Evolutionary conservation across 2,329 filamentous ascomycete species (phyloP), one percentile per base, ranked within the genome.

Genomic region (Penicillium sp.): DNA sequence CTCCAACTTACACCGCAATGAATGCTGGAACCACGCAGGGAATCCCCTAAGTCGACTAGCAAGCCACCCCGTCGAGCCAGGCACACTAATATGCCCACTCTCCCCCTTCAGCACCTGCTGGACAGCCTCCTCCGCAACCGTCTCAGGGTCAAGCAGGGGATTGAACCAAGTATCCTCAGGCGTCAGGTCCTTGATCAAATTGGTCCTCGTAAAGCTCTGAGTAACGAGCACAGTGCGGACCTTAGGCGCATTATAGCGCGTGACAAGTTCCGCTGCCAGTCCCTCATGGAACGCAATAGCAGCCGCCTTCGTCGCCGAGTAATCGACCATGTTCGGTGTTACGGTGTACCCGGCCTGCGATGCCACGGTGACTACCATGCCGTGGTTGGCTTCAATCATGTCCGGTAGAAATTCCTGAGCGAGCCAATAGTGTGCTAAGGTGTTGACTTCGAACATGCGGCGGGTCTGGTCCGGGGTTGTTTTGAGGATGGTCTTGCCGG

Each of bases 291-390:
- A 86, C 2, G 83, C 75, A 19, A 88, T 68, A 1, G 85, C 81
- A 0, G 84, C 86, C 1, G 86, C 81, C 73, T 91, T 91, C 59
- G 80, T 82, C 7, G 83, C 79, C 2, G 79, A 77, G 72, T 91
- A 91, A 72, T 90, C 86, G 35, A 86, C 81, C 78, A 89, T 81
- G 61, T 80, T 80, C 3, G 87, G 83, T 0, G 83, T 79, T 1
- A 81, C 76, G 7, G 84, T 61, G 72, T 83, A 89, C 11, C 81
- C 80, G 0, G 87, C 86, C 45, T 84, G 77, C 2, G 81, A 85
- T 13, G 88, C 84, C 19, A 91, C 80, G 0, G 85, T 90, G 19
- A 90, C 85, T 38, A 91, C 70, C 79, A 88, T 88, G 56, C 88
- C 88, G 73, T 91, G 87, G 73, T 90, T 84, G 11, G 67, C 67